Conservation (phyloP, 805 yeast species). For the Pichia sporocuriosa region DNA sequence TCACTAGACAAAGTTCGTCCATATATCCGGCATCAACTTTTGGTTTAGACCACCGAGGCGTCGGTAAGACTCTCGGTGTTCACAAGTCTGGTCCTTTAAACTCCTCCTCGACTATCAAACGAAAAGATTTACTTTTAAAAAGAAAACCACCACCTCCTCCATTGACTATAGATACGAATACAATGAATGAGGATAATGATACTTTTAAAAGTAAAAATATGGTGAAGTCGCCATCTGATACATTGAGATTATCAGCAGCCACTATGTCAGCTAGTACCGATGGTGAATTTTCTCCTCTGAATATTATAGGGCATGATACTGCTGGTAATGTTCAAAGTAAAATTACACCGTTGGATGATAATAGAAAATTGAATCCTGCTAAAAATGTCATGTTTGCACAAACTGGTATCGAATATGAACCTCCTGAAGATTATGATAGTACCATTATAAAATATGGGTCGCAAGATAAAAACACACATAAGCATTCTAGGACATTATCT, state of each 20-base stretch:
- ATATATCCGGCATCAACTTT: constrained; percentile 8
- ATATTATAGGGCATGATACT: not conserved
- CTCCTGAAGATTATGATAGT: not conserved
- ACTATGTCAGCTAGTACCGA: not conserved
- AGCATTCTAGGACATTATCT: constrained; percentile 15
- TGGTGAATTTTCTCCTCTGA: constrained; percentile 7
- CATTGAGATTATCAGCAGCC: constrained; percentile 2
- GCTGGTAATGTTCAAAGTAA: not conserved
- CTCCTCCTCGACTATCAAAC: constrained; percentile 5
- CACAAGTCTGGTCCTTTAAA: not conserved
- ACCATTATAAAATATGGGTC: not conserved
- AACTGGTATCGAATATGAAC: constrained; percentile 4
- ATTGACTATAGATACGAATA: not conserved
- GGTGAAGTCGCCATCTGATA: constrained; percentile 1
- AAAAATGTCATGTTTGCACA: not conserved
- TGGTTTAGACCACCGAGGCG: no score
- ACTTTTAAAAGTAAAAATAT: not conserved
- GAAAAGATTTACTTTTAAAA: constrained; percentile 9
- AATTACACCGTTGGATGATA: not conserved
- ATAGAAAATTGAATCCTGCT: not conserved
- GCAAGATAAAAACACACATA: constrained; percentile 7
- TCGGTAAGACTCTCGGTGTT: not conserved
- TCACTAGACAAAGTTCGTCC: constrained; percentile 7
- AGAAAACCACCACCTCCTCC: constrained; percentile 12
- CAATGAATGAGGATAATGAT: not conserved